A percentile compares a stretch with the other conserved stretches of the same genome.
Conservation (phyloP, 257 asterid species). For the Forsythia viridissima region DNA sequence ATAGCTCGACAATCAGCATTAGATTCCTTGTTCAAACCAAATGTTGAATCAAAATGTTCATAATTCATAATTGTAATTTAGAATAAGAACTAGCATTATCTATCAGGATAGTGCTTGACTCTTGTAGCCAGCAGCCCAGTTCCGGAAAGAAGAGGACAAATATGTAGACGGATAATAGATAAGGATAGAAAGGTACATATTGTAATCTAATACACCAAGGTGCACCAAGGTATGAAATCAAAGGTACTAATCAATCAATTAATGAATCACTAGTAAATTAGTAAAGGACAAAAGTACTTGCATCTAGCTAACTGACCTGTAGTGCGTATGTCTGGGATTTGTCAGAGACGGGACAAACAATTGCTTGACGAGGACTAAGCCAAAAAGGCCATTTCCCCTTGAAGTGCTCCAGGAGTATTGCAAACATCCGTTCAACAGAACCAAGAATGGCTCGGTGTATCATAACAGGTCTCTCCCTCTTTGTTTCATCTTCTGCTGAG, state of each 20-base stretch:
- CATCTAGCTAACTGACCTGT: constrained; percentile 47
- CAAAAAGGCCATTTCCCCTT: constrained; percentile 99
- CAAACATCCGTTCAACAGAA: constrained; percentile 95
- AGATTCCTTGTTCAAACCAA: not conserved
- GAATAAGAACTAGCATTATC: not conserved
- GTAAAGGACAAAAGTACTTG: not conserved
- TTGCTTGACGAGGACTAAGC: constrained; percentile 98
- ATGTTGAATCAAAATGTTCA: not conserved
- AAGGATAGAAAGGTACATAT: not conserved
- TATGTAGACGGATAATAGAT: not conserved
- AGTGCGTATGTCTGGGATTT: constrained; percentile 79
- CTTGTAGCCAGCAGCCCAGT: not conserved
- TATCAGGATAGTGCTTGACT: not conserved
- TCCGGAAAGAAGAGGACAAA: not conserved
- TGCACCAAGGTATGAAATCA: not conserved
- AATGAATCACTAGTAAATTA: not conserved
- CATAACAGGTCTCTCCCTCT: constrained; percentile 96
- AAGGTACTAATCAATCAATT: not conserved
- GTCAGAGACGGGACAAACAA: constrained; percentile 96
- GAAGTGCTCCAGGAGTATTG: constrained; percentile 91
- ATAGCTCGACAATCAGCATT: not conserved
- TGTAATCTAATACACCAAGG: not conserved
- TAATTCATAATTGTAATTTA: not conserved
- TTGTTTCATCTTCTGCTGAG: constrained; percentile 93
- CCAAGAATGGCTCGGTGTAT: constrained; percentile 97